Evolutionary conservation across 2,329 filamentous ascomycete species (phyloP), one percentile per base, ranked within the genome.

Genomic region (Nemania diffusa): DNA sequence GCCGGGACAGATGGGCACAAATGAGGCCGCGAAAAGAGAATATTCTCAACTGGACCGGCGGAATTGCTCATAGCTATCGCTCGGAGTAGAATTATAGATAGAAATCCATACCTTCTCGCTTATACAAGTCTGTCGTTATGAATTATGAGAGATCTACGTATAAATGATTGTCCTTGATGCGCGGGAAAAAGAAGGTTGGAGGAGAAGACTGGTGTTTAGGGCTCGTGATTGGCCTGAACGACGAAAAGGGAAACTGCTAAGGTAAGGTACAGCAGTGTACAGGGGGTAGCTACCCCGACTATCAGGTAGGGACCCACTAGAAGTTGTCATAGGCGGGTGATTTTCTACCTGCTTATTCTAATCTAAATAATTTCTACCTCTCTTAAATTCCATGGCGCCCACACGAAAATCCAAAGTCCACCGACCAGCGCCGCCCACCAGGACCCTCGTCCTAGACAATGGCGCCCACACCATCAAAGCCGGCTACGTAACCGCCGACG

Each of bases 391-490:
- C 53, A 78, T 78, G 77, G 76, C 77, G 1, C 74, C 74, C 17
- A 20, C 73, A n/a, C 73, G 73, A 40, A 90, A 88, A 77, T 81
- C 84, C 57, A 88, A 88, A 60, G 78, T 83, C 17, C 78, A 83
- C 5, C 81, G 82, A 52, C 81, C 86, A 3, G 77, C 84, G 26
- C 81, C 87, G 7, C 90, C 90, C 0, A 77, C 84, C 1, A 87
- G 83, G 65, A 97, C 94, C 0, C 89, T 99, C 61, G 86, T 99
- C 52, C 85, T 99, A 75, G 96, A 99, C 82, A 97, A 98, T 82
- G 96, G 96, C 78, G 94, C 91, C 50, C 91, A 92, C 80, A 94
- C 90, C 6, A 87, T 99, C 79, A 99, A 99, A 82, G 94, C 94
- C 17, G 96, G 96, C 60, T 91, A 95, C 74, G 88, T 90, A 1